Percentiles rank a stretch among this genome's conserved stretches.
Evolutionary conservation across 257 asterid species (phyloP).

Genomic region (Nicotiana paniculata): DNA sequence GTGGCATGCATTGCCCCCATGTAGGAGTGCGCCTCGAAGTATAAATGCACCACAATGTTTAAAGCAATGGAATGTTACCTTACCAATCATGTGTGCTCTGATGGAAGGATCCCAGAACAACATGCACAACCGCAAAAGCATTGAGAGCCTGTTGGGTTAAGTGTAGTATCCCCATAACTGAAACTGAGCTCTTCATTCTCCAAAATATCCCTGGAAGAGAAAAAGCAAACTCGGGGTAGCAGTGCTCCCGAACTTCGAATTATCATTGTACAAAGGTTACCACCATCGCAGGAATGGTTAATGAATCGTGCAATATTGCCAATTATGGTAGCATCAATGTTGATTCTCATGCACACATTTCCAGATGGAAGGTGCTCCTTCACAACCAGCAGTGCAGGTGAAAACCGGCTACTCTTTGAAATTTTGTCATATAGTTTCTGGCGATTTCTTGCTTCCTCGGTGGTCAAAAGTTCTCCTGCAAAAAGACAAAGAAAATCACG

Average conservation of each 20-base stretch:
- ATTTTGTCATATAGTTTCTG: constrained; percentile 50
- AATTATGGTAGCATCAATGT: constrained; percentile 73
- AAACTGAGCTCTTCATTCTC: constrained; percentile 70
- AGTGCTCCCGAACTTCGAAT: constrained; percentile 78
- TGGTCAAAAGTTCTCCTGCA: constrained; percentile 75
- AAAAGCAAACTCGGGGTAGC: constrained; percentile 81
- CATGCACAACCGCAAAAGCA: constrained; percentile 67
- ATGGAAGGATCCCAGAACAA: constrained; percentile 70
- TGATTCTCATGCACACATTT: constrained; percentile 63
- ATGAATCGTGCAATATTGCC: constrained; percentile 82
- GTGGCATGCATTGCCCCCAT: neutral
- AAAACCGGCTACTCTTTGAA: constrained; percentile 21
- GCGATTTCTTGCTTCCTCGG: constrained; percentile 61
- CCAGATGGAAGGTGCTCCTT: constrained; percentile 79
- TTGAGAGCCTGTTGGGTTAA: constrained; percentile 31
- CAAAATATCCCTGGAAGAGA: constrained; percentile 51
- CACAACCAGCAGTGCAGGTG: constrained; percentile 75
- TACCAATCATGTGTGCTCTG: constrained; percentile 55
- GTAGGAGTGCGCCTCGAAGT: neutral
- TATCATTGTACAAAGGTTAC: constrained; percentile 50
- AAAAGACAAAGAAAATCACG: neutral
- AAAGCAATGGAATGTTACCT: neutral
- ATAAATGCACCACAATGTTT: neutral
- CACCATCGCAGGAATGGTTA: constrained; percentile 94
- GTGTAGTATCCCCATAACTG: constrained; percentile 67